These are phyloP conservation scores for Saksenaea vasiformis DNA, from an alignment of 371 early-diverging fungal genomes.

Conservation along the genomic window DNA sequence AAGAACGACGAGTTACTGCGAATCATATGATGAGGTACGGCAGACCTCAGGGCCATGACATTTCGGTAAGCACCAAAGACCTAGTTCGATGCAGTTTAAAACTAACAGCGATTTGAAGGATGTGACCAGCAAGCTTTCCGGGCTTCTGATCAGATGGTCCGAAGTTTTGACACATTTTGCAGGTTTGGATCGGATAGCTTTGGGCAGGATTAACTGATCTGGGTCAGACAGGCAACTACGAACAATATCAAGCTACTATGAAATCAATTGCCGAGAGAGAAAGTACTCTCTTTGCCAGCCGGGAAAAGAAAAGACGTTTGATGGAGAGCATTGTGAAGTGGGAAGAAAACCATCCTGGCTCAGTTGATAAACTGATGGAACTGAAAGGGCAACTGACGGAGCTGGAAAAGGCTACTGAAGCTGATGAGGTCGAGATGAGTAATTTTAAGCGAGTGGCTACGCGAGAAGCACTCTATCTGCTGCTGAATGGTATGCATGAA, in stretches of 20 bases:
- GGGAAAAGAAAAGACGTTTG: constrained; percentile 35
- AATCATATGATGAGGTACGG: constrained; percentile 40
- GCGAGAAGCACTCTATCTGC: constrained; percentile 39
- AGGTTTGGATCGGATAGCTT: constrained; percentile 12
- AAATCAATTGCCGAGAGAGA: constrained; percentile 39
- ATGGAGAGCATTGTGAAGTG: constrained; percentile 31
- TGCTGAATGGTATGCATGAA: constrained; percentile 47
- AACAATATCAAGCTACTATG: constrained; percentile 40
- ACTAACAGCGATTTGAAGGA: background rate
- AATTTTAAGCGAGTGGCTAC: constrained; percentile 44
- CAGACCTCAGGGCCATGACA: constrained; percentile 36
- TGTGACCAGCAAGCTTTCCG: background rate
- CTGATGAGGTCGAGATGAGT: constrained; percentile 35
- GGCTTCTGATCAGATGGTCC: constrained; percentile 30
- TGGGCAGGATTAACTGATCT: background rate
- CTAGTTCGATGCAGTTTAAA: background rate
- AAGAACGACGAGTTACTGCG: constrained; percentile 32
- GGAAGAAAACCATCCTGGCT: constrained; percentile 26
- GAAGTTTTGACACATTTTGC: constrained; percentile 35
- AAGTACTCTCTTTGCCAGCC: constrained; percentile 16
- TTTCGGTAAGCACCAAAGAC: constrained; percentile 28
- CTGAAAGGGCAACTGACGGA: constrained; percentile 34
- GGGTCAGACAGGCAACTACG: constrained; percentile 16
- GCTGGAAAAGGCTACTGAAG: constrained; percentile 22
- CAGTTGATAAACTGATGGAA: constrained; percentile 28